Conservation (phyloP, 2,329 filamentous ascomycete genomes). For the Neonectria sp. region DNA sequence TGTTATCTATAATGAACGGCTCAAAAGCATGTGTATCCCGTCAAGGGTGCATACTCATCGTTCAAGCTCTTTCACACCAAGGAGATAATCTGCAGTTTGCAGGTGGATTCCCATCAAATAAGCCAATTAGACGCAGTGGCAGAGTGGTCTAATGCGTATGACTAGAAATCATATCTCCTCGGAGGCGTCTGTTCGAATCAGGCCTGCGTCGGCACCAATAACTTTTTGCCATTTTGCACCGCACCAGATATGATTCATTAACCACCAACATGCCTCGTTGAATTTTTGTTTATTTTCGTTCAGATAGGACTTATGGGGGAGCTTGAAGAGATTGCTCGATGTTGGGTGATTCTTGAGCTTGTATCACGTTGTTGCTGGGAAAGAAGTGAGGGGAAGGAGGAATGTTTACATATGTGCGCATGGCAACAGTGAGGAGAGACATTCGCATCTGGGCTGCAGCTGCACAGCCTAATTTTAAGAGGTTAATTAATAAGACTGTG, state of each 20-base stretch:
- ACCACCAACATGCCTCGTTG: too few species aligned
- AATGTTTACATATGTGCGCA: conserved; percentile 17
- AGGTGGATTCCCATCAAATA: not conserved
- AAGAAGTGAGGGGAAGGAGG: not conserved
- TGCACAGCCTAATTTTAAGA: not conserved
- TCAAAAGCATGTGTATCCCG: too few species aligned
- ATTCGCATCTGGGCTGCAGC: not conserved
- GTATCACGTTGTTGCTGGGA: conserved; percentile 7
- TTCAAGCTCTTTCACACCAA: too few species aligned
- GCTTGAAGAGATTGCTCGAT: not conserved
- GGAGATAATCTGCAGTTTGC: too few species aligned
- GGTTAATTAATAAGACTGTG: not conserved
- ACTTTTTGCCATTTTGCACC: conserved; percentile 30
- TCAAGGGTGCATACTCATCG: too few species aligned
- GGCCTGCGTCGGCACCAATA: conserved; percentile 38
- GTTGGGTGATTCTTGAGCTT: not conserved
- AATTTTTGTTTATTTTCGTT: not conserved
- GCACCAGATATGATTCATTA: not conserved
- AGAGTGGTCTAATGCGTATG: conserved; percentile 50
- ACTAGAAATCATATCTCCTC: conserved; percentile 49
- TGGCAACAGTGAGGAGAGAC: conserved; percentile 7
- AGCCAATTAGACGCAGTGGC: conserved; percentile 44
- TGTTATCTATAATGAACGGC: too few species aligned
- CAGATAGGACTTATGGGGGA: conserved; percentile 11
- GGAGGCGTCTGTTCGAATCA: conserved; percentile 50